phyloP scores from a whole-genome alignment of 108 stramenopile species.

The Cyclotella atomus region DNA sequence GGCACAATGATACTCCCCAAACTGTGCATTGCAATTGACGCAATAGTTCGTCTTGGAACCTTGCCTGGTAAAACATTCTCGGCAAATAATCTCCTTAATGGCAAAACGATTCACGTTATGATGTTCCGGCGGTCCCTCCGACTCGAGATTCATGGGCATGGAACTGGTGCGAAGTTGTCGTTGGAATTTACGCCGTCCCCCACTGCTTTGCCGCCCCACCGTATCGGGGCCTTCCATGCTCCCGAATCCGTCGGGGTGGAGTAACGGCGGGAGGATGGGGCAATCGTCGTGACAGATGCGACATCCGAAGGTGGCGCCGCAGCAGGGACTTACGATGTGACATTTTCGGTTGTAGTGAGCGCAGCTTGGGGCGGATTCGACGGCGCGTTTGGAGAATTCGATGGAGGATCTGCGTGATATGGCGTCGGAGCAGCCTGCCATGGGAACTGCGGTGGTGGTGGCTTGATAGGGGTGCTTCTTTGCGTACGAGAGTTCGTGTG shows the following conservation, averaged over 20 bases:
- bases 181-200: constrained; percentile 25
- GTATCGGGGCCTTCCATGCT: background rate
- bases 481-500: background rate
- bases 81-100: constrained; percentile 80
- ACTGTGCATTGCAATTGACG: constrained; percentile 75
- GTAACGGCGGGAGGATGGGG: constrained; percentile 48
- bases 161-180: constrained; percentile 30
- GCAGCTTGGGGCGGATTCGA: constrained; percentile 53
- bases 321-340: constrained; percentile 83
- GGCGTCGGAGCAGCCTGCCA: constrained; percentile 24
- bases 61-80: constrained; percentile 79
- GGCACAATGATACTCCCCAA: constrained; percentile 87
- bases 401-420: constrained; percentile 2
- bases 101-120: constrained; percentile 77
- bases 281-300: constrained; percentile 90
- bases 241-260: constrained; percentile 2
- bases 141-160: constrained; percentile 40
- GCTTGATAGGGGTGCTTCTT: constrained; percentile 32
- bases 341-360: constrained; percentile 85
- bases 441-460: constrained; percentile 37
- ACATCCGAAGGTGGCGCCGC: constrained; percentile 78
- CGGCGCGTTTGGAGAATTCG: constrained; percentile 27
- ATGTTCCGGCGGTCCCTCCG: constrained; percentile 67
- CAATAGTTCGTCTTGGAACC: constrained; percentile 70
- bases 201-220: background rate